Evolutionary conservation across 352 stramenopile genomes (phyloP).

Genomic region (Globisporangium parvum): DNA sequence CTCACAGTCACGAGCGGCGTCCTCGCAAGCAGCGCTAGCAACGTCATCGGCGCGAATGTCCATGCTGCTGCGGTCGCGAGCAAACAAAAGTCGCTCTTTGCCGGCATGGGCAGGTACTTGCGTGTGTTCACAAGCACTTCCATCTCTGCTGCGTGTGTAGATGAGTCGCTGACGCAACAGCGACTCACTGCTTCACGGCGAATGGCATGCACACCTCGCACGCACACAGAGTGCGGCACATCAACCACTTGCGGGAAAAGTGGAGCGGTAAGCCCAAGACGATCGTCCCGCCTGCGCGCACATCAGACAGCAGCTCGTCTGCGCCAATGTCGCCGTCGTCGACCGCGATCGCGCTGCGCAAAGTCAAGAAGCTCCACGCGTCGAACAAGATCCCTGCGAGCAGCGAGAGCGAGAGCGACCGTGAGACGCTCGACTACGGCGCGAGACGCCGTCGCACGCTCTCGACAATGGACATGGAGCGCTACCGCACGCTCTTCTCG

Average conservation of each 20-base stretch:
- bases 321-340: constrained; percentile 12
- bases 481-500: constrained; percentile 33
- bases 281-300: neutral
- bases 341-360: constrained; percentile 5
- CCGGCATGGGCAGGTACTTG: constrained; percentile 27
- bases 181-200: neutral
- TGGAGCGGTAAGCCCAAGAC: constrained; percentile 25
- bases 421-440: constrained; percentile 6
- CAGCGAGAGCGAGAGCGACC: constrained; percentile 14
- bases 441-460: constrained; percentile 10
- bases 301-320: neutral
- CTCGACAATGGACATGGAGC: constrained; percentile 33
- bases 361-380: constrained; percentile 17
- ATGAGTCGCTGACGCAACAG: neutral
- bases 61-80: neutral
- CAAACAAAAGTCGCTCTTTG: constrained; percentile 44
- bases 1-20: constrained; percentile 7
- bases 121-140: neutral
- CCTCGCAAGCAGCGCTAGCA: neutral
- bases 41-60: constrained; percentile 2
- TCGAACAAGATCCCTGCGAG: constrained; percentile 4
- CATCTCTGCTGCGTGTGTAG: neutral
- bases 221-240: constrained; percentile 33
- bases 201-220: neutral
- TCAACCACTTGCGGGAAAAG: constrained; percentile 47